Conservation (phyloP, 2,329 filamentous ascomycete species). For the Coleophoma eucalyptorum region DNA sequence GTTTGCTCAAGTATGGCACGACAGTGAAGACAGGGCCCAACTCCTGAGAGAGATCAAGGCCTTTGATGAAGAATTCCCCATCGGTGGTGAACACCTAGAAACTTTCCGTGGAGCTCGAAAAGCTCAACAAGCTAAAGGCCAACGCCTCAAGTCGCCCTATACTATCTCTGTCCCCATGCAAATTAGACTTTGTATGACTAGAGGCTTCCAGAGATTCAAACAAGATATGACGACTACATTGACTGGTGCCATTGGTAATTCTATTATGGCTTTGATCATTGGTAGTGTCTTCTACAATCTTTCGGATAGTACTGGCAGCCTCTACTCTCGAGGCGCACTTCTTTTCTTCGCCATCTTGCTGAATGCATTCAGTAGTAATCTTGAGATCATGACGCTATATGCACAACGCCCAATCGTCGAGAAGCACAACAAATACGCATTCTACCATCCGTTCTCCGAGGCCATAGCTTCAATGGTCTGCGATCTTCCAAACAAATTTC, state of each 20-base stretch:
- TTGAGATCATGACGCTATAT: constrained; percentile 71
- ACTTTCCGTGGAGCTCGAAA: constrained; percentile 37
- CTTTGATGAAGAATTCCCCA: constrained; percentile 38
- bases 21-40: constrained; percentile 36
- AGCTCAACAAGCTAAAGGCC: constrained; percentile 14
- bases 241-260: constrained; percentile 28
- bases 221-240: constrained; percentile 71
- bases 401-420: constrained; percentile 87
- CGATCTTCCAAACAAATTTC: constrained; percentile 79
- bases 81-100: constrained; percentile 21
- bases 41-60: constrained; percentile 42
- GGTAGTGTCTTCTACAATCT: constrained; percentile 63
- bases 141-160: constrained; percentile 69
- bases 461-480: constrained; percentile 84
- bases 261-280: constrained; percentile 56
- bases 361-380: constrained; percentile 58
- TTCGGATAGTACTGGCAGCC: constrained; percentile 45
- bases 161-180: constrained; percentile 77
- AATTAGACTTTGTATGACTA: constrained; percentile 74
- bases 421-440: constrained; percentile 81
- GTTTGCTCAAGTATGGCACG: constrained; percentile 44
- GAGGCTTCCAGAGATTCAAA: constrained; percentile 73
- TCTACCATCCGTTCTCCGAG: constrained; percentile 89
- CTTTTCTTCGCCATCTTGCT: constrained; percentile 66
- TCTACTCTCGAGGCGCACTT: constrained; percentile 58